Evolutionary conservation across 129 eudicot genomes (phyloP), one percentile per base, ranked within the genome.

Genomic region (Flaveria trinervia): DNA sequence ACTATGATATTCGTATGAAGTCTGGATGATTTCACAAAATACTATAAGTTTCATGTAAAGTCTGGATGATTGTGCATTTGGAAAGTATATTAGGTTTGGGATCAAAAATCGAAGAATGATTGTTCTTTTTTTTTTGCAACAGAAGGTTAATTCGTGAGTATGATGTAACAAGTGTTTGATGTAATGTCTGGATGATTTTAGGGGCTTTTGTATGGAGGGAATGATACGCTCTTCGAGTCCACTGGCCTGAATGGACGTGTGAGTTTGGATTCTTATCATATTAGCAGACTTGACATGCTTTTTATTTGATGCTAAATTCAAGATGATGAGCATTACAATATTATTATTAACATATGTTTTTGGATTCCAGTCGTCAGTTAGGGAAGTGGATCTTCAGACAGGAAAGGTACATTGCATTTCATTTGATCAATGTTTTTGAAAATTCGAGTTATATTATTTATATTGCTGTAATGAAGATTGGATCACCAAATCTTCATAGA

Each of bases 201-300:
- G 98, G 98, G 98, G 83, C 93, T 94, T 72, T 75, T 89, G 64
- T 94, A 94, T 77, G 91, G 86, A 74, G 97, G 90, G 76, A 89
- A 89, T 57, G 89, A 91, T 74, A 87, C 93, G 10, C 80, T 94
- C 4, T 89, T 89, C 80, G 98, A 94, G 82, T 94, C 98, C 15
- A 94, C 97, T 39, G 98, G 98, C 43, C 98, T 91, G 66, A 25
- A 94, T 62, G 90, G 93, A 49, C 89, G 49, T 61, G 98, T 94
- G 65, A 84, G 89, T 86, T 80, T 79, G 7, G 17, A 66, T 41
- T 55, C 75, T 54, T 56, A 54, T 62, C 64, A 48, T 56, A 60
- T 75, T 61, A 52, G 43, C 73, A 33, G 13, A 70, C 10, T 50
- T 81, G 4, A 25, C 55, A 15, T 36, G 14, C 44, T 25, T 18